Conservation (phyloP, 1,284 basidiomycete species). For the Pterulicium gracile region DNA sequence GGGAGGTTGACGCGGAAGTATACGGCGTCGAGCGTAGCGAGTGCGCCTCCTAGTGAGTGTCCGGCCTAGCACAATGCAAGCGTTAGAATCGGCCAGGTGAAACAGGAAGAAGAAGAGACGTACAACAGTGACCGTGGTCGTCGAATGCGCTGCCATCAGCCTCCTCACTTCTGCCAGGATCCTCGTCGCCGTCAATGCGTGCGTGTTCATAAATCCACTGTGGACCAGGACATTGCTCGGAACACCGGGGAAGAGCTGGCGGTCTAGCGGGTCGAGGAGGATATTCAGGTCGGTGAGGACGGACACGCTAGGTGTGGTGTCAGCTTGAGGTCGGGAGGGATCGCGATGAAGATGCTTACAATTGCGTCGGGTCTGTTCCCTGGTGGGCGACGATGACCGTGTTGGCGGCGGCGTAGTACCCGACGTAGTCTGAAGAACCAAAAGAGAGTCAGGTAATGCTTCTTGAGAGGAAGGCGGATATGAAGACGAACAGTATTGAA, state of each 20-base stretch:
- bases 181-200: conserved; percentile 25
- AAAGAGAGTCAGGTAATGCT: conserved; percentile 3
- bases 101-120: conserved; percentile 11
- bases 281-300: conserved; percentile 38
- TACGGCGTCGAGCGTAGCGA: conserved; percentile 41
- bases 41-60: conserved; percentile 48
- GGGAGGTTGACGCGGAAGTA: conserved; percentile 38
- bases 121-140: conserved; percentile 24
- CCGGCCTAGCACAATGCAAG: conserved; percentile 24
- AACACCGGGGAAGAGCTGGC: conserved; percentile 37
- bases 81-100: neutral
- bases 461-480: neutral
- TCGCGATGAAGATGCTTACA: conserved; percentile 20
- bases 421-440: conserved; percentile 29
- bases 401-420: conserved; percentile 32
- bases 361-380: conserved; percentile 38
- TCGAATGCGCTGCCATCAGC: conserved; percentile 22
- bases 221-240: conserved; percentile 29
- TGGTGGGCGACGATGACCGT: conserved; percentile 40
- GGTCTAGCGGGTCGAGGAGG: conserved; percentile 22
- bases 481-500: conserved; percentile 31
- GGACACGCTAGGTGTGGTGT: conserved; percentile 21
- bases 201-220: conserved; percentile 36
- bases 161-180: conserved; percentile 29
- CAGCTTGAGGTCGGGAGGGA: neutral